Evolutionary conservation across 2,329 filamentous ascomycete species (phyloP).

Genomic region (Fusarium fracticaudum): DNA sequence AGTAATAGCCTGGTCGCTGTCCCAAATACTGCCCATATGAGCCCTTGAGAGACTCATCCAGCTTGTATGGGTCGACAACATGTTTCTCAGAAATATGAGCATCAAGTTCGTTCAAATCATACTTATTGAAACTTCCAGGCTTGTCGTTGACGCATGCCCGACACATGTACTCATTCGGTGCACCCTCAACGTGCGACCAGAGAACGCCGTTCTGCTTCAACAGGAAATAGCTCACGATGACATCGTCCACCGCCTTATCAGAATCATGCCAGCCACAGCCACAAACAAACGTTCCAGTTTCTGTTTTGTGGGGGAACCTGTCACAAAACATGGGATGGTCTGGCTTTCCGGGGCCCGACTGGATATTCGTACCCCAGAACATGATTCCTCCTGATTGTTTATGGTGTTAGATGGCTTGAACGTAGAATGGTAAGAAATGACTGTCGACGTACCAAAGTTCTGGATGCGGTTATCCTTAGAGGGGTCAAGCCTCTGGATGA

Average conservation of each 20-base stretch:
- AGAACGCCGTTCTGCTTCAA: neutral
- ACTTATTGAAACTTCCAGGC: neutral
- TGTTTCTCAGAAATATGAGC: neutral
- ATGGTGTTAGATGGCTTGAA: neutral
- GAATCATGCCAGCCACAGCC: neutral
- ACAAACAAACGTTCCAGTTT: neutral
- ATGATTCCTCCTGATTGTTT: neutral
- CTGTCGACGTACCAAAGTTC: neutral
- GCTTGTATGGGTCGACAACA: neutral
- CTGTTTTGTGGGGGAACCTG: neutral
- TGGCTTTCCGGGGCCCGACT: neutral
- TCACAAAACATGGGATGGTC: neutral
- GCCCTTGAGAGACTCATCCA: neutral
- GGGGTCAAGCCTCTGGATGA: neutral
- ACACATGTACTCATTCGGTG: neutral
- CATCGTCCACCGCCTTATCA: neutral
- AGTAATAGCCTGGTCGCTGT: neutral
- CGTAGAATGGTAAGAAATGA: rapidly evolving
- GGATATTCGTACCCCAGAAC: neutral
- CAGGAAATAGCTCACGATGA: neutral
- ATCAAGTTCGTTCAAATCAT: neutral
- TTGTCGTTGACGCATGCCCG: neutral
- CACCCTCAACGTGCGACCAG: neutral
- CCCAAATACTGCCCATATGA: neutral
- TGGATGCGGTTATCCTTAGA: neutral